phyloP scores from a whole-genome alignment of 352 stramenopile genomes.

The Phytopythium oedochilum region DNA sequence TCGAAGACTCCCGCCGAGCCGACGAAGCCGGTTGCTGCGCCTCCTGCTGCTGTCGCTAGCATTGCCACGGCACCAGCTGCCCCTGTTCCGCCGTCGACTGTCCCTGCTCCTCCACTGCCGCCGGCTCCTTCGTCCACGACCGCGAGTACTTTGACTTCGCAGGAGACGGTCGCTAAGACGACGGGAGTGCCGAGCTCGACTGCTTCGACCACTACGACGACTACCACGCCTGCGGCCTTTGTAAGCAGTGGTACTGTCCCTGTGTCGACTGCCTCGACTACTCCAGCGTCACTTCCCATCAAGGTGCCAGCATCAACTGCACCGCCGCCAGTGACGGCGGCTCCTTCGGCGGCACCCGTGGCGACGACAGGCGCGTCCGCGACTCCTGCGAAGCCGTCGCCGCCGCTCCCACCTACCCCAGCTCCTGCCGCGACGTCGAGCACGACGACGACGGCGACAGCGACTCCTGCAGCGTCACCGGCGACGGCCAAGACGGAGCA shows the following conservation, averaged over 20 bases:
- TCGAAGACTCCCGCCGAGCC: constrained; percentile 2
- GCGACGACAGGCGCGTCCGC: background rate
- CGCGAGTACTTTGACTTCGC: background rate
- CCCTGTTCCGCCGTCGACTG: background rate
- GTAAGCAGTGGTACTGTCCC: background rate
- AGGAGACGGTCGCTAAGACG: background rate
- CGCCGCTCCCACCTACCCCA: background rate
- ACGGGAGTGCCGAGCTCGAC: background rate
- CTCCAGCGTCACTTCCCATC: background rate
- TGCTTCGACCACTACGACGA: background rate
- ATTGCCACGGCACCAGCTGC: background rate
- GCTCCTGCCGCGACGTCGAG: background rate
- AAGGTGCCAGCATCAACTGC: constrained; percentile 8
- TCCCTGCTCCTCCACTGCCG: background rate
- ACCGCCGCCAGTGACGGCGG: constrained; percentile 9
- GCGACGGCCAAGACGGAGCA: constrained; percentile 5
- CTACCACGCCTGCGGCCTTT: background rate
- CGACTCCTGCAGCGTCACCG: constrained; percentile 10
- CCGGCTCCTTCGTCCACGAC: background rate
- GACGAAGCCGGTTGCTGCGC: constrained; percentile 7
- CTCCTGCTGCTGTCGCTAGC: background rate
- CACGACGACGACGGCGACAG: constrained; percentile 8
- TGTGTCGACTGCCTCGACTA: background rate
- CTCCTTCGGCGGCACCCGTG: background rate
- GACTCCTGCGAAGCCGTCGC: background rate